These are phyloP conservation scores for Russula dissimulans DNA, from an alignment of 768 basidiomycete species.

Conservation along the genomic window DNA sequence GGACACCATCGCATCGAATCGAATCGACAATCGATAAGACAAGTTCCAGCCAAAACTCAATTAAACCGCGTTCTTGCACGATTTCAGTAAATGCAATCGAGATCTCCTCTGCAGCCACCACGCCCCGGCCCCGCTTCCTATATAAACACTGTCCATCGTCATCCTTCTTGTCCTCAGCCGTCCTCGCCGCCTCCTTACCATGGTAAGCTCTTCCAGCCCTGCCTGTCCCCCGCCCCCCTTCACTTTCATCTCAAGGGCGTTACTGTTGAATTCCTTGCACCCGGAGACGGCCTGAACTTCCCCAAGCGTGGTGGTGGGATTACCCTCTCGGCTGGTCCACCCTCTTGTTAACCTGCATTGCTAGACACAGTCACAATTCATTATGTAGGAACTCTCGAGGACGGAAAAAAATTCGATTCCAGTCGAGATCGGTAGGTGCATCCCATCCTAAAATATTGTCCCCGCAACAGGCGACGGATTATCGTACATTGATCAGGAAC, in stretches of 20 bases:
- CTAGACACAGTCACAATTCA: slow-evolving; percentile 67
- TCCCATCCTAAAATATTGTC: not conserved
- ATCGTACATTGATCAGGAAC: slow-evolving; percentile 32
- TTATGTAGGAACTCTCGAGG: slow-evolving; percentile 62
- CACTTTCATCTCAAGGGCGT: slow-evolving; percentile 46
- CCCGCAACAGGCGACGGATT: not conserved
- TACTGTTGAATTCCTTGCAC: slow-evolving; percentile 43
- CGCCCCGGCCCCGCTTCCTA: slow-evolving; percentile 14
- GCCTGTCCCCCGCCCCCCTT: not conserved
- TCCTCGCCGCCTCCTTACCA: not conserved
- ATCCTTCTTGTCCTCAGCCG: not conserved
- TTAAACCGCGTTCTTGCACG: not conserved
- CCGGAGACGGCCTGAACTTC: slow-evolving; percentile 55
- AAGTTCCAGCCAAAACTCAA: slow-evolving; percentile 3
- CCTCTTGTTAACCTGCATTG: not conserved
- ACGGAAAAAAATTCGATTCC: slow-evolving; percentile 67
- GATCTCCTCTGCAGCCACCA: slow-evolving; percentile 14
- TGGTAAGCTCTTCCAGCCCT: slow-evolving; percentile 8
- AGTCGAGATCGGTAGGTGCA: slow-evolving; percentile 58
- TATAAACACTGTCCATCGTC: slow-evolving; percentile 18
- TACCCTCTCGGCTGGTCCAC: not conserved
- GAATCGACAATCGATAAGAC: slow-evolving; percentile 14
- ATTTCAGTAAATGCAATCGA: slow-evolving; percentile 6
- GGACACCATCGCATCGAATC: not conserved
- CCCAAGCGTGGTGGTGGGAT: slow-evolving; percentile 62